Evolutionary conservation across 176 grass and related monocot species (phyloP), one percentile per base, ranked within the genome.

Genomic region (Chrysopogon serrulatus): DNA sequence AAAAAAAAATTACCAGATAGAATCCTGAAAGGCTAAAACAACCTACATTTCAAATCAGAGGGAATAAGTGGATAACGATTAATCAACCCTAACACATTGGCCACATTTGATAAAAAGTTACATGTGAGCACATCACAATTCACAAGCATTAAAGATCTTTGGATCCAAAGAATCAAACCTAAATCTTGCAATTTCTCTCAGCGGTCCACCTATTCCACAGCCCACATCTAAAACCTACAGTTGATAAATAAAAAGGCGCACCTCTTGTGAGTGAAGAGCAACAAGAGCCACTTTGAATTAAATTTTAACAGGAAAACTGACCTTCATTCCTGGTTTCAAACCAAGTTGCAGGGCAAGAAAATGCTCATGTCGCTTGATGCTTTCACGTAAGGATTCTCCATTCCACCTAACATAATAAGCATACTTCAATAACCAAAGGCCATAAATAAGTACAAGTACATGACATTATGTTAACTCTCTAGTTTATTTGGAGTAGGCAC

Each of bases 141-240:
- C 17, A 80, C 31, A 76, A 53, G 10, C 37, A 75, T 53, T 23
- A 43, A 61, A 88, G 28, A 81, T 60, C 65, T 40, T 40, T 36
- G 14, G 9, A 56, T 39, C 44, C 21, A 57, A 27, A 43, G 69
- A 76, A 86, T 45, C 41, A 84, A 42, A 96, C 97, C 97, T 99
- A 68, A 99, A 99, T 94, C 88, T 87, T 60, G 97, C 97, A 86
- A 99, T 96, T 83, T 99, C 97, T 86, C 97, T 89, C 35, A 96
- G 61, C 41, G 97, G 97, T 10, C 97, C 97, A 42, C 97, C 97
- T 69, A 99, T 96, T 84, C 97, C 97, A 61, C 93, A 96, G 36
- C 97, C 97, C 41, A 99, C 97, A 82, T 99, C 97, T 79, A 99
- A 91, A 51, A 92, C 97, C 97, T 99, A 74, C 19, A 90, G 19